These are phyloP conservation scores for Boehmeria nivea DNA, from an alignment of 306 rosid genomes.

Conservation along the genomic window DNA sequence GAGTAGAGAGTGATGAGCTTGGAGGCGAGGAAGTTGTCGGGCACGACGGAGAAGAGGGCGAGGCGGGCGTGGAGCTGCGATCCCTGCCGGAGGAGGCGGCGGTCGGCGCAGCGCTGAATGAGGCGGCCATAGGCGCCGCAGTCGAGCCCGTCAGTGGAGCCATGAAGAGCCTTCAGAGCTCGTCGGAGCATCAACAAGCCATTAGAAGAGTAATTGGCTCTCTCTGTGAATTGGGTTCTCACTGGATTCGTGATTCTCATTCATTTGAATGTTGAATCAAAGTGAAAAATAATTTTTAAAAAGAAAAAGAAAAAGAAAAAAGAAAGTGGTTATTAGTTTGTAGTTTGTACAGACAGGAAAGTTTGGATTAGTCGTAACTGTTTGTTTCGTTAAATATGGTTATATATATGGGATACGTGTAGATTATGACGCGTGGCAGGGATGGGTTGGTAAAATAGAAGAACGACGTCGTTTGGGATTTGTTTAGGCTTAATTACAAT, in stretches of 20 bases:
- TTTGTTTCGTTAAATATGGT: too few relatives aligned
- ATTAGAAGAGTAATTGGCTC: background rate
- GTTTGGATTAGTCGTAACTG: too few relatives aligned
- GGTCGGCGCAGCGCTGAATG: slow-evolving; percentile 56
- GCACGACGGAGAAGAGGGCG: slow-evolving; percentile 49
- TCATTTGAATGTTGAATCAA: slow-evolving; percentile 17
- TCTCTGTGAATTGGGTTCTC: slow-evolving; percentile 22
- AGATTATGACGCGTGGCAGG: too few relatives aligned
- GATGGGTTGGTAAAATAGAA: too few relatives aligned
- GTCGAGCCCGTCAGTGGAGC: slow-evolving; percentile 29
- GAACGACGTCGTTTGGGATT: too few relatives aligned
- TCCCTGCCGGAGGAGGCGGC: slow-evolving; percentile 48
- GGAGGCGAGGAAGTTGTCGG: slow-evolving; percentile 78
- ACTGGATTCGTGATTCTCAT: slow-evolving; percentile 39
- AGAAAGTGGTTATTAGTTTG: too few relatives aligned
- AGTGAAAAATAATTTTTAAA: too few relatives aligned
- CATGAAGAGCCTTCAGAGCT: slow-evolving; percentile 21
- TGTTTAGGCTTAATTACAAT: too few relatives aligned
- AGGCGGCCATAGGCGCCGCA: slow-evolving; percentile 52
- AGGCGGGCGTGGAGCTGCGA: slow-evolving; percentile 84
- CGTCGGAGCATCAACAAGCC: slow-evolving; percentile 22
- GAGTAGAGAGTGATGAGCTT: slow-evolving; percentile 58
- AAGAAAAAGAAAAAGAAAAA: too few relatives aligned
- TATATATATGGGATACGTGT: too few relatives aligned
- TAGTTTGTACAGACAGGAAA: too few relatives aligned